Evolutionary conservation across 2,329 filamentous ascomycete genomes (phyloP).

Genomic region (Trichothecium roseum): DNA sequence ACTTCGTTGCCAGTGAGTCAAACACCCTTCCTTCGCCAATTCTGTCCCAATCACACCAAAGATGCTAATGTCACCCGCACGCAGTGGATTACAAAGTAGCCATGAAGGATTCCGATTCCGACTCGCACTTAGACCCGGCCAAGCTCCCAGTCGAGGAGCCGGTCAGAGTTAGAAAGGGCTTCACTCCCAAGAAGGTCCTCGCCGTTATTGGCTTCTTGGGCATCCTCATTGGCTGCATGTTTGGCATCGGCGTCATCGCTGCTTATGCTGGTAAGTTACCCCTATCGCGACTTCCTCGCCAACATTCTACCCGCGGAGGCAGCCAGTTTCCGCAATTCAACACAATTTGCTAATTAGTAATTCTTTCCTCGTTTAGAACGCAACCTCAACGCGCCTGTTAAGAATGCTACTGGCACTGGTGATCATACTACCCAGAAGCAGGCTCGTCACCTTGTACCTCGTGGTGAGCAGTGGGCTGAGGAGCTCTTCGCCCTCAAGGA

Average conservation of each 20-base stretch:
- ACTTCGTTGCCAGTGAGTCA: too few species aligned
- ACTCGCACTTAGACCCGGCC: conserved; percentile 3
- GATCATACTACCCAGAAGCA: background rate
- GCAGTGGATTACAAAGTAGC: conserved; percentile 11
- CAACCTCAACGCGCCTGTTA: background rate
- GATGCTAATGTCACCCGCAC: too few species aligned
- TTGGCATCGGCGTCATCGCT: conserved; percentile 17
- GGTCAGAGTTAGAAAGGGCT: background rate
- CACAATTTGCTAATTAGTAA: background rate
- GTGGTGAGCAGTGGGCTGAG: background rate
- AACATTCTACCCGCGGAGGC: conserved; percentile 2
- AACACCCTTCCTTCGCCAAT: too few species aligned
- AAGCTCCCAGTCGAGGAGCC: background rate
- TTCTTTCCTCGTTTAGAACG: conserved; percentile 3
- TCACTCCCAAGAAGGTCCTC: conserved; percentile 8
- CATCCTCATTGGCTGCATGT: conserved; percentile 12
- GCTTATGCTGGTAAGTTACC: conserved; percentile 14
- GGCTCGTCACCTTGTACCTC: background rate
- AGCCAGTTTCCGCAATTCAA: background rate
- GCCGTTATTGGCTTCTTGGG: conserved; percentile 5
- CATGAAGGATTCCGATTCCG: conserved; percentile 17
- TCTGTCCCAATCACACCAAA: too few species aligned
- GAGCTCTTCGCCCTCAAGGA: background rate
- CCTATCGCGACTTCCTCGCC: background rate
- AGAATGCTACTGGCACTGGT: conserved; percentile 2